Base-by-base conservation (phyloP, 495 filamentous ascomycete species). In the Podospora comata region DNA sequence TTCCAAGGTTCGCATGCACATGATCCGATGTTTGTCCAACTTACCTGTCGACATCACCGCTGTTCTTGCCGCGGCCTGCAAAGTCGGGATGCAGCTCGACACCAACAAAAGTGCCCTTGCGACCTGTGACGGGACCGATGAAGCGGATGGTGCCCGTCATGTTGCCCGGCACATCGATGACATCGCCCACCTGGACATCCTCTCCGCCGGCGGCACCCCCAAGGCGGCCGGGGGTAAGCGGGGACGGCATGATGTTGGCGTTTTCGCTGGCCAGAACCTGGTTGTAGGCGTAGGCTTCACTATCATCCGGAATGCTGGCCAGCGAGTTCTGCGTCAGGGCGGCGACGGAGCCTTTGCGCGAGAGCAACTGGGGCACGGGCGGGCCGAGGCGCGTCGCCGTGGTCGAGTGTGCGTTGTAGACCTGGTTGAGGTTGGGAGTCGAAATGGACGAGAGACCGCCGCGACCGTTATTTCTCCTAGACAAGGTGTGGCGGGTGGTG, bases 31-130 rank as follows among this genome's bases (percentile, higher is more conserved):
- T 2, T 57, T n/a, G 54, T 5, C 18, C n/a, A 26, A 75, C 87
- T 79, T 84, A 93, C 92, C 95, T 96, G 69, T 99, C 95, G 60
- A 99, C 96, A 80, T 96, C 94, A 48, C 95, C 95, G 72, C 85
- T 94, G 75, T 99, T 99, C 82, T 99, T 99, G 39, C 95, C 95
- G 74, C 91, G 86, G 44, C 83, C 77, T 58, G 94, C 89, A 76
- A 87, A 93, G 70, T 96, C 92, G 64, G 85, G 80, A 71, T 90
- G 89, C 68, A 99, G 81, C 77, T 99, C 96, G 58, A 99, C 92
- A n/a, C 95, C 95, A 28, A 91, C 93, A 82, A 98, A 99, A 15
- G 86, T 85, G 54, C 95, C 95, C 62, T 91, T 92, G 82, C 97
- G 97, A 65, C 94, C 94, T 61, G 88, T 86, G 39, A 99, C 94